Percentiles rank a stretch among this genome's conserved stretches.
Conservation (phyloP, 2,329 filamentous ascomycete species). For the Fusarium sp. region DNA sequence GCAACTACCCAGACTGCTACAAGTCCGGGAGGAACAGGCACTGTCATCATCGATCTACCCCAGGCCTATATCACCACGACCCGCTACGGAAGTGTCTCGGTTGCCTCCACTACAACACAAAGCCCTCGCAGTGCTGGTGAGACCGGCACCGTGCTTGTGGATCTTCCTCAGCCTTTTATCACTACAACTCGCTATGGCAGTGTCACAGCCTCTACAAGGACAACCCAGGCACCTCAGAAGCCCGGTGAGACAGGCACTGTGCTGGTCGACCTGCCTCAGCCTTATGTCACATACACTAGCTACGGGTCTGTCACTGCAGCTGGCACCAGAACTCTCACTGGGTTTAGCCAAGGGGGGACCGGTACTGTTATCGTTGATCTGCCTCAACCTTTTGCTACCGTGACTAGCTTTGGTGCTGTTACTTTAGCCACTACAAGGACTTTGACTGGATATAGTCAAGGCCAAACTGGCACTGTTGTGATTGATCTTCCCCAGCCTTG, state of each 20-base stretch:
- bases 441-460: neutral
- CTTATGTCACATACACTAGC: neutral
- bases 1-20: neutral
- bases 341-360: neutral
- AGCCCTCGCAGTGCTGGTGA: neutral
- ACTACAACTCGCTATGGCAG: slow-evolving; percentile 1
- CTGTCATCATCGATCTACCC: neutral
- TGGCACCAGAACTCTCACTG: neutral
- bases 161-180: neutral
- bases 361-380: neutral
- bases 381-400: neutral
- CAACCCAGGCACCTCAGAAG: neutral
- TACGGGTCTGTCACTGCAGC: neutral
- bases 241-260: slow-evolving; percentile 1
- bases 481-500: slow-evolving; percentile 12
- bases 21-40: neutral
- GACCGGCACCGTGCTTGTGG: neutral
- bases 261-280: slow-evolving; percentile 4
- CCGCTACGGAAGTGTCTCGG: neutral
- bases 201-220: neutral
- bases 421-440: neutral
- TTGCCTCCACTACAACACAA: neutral
- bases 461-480: neutral
- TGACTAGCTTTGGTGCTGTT: neutral
- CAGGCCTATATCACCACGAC: neutral